Evolutionary conservation across 768 basidiomycete genomes (phyloP).

Genomic region (Xanthoconium purpureum): DNA sequence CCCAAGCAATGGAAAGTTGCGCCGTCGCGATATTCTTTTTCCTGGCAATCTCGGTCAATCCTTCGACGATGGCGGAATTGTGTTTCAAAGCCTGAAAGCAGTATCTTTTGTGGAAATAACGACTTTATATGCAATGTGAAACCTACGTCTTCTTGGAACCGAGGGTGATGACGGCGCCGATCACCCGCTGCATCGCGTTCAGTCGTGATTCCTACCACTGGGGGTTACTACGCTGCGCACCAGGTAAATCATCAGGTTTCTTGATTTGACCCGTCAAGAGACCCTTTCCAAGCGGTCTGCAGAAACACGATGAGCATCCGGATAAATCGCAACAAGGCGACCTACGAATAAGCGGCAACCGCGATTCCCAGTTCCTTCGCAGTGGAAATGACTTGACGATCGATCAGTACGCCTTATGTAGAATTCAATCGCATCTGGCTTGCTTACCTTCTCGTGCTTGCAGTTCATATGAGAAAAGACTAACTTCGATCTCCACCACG

Average conservation of each 20-base stretch:
- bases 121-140: conserved; percentile 1
- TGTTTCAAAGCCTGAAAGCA: conserved; percentile 36
- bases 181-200: conserved; percentile 36
- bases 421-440: not conserved
- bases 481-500: conserved; percentile 66
- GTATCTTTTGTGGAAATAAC: not conserved
- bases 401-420: not conserved
- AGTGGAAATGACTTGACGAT: conserved; percentile 33
- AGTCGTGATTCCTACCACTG: not conserved
- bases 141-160: conserved; percentile 43
- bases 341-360: conserved; percentile 58
- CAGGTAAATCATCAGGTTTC: conserved; percentile 33
- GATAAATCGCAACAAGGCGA: not conserved
- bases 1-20: conserved; percentile 46
- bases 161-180: conserved; percentile 33
- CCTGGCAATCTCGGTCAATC: conserved; percentile 39
- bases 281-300: conserved; percentile 50
- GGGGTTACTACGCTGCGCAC: conserved; percentile 7
- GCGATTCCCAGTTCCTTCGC: conserved; percentile 51
- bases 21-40: conserved; percentile 41
- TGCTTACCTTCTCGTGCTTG: conserved; percentile 42
- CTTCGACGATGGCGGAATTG: conserved; percentile 44
- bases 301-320: not conserved
- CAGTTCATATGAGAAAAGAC: conserved; percentile 54
- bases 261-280: conserved; percentile 50